Evolutionary conservation across 1,139 yeast genomes (phyloP), one percentile per base, ranked within the genome.

Genomic region (Suhomyces maxii): DNA sequence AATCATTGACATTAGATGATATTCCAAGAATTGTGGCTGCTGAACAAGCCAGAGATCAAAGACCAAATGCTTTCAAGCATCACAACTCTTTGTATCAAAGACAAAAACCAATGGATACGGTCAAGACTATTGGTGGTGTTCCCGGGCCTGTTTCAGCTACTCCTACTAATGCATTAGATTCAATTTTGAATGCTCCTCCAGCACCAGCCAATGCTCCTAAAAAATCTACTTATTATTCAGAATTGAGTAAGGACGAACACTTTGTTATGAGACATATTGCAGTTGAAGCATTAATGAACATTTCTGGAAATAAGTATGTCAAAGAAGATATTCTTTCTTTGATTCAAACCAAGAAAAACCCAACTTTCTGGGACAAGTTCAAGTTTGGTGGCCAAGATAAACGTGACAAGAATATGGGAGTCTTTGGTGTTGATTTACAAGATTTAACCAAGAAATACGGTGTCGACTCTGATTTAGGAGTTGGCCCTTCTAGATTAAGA

Each of bases 1-100:
- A 88, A 56, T 85, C 95, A 0, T 77, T 93, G 47, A 91, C 97
- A 0, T 77, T 93, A 58, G 99, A 93, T 65, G 99, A 93, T 67
- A 93, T 93, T 56, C 97, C 98, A 7, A 78, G 98, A 55, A 91
- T 93, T 60, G 98, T 93, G 10, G 96, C 97, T 3, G 95, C 97
- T 7, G 98, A 93, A 59, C 97, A 91, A 65, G 97, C 98, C 0
- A 77, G 97, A 53, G 97, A 89, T 53, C 86, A 89, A 59, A 79
- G 96, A 48, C 95, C 95, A 6, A 87, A 87, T 63, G 93, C 95
- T 0, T 88, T 83, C 68, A 80, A 83, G 53, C 91, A 83, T 61
- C 90, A 84, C 55, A 74, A 76, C 52, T 65, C 74, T 14, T 64
- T 74, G 44, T 75, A 74, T 51, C 77, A 60, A 60, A 68, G 67